Base-by-base conservation (phyloP, 257 asterid genomes). In the Lantana camara region DNA sequence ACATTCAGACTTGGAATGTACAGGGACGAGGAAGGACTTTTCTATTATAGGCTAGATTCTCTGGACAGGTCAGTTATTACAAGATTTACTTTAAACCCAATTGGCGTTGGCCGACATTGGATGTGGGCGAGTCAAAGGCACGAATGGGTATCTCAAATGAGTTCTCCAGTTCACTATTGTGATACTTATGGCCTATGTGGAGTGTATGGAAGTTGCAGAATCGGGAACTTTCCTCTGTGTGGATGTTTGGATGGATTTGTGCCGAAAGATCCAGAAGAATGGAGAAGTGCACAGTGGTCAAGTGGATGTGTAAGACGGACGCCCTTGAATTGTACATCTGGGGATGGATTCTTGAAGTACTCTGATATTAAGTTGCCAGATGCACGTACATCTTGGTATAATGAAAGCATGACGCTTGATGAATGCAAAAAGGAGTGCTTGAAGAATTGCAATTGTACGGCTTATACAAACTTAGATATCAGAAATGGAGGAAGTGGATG, bases 121-220 rank as follows among this genome's bases (percentile, higher is more conserved):
- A 73, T 10, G 3, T 80, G 85, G 83, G 66, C 52, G 15, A 60
- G 71, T 0, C 32, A 32, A 27, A 68, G 29, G 1, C 29, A 20
- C 16, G 27, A 37, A 0, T 86, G 95, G 95, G 16, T 4, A 1
- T 11, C 14, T 4, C 53, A 51, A 57, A 16, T 57, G 7, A 4
- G 54, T 38, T 3, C 53, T 10, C 88, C 75, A 2, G 12, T 44
- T 2, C 83, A 77, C 30, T 48, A 6, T 0, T 78, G 90, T 9
- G 90, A 79, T 38, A 14, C 2, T 9, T 86, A 83, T 44, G 60
- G 63, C 24, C 21, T 32, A 0, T 82, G 87, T 67, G 84, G 84
- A 0, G 32, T 77, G 7, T 64, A 69, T 19, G 82, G 77, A 10
- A 60, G 34, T 21, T 82, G 84, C 30, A 42, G 45, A 10, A 55